A percentile compares a stretch with the other conserved stretches of the same genome.
phyloP scores from a whole-genome alignment of 2,329 filamentous ascomycete genomes.

The Ascosphaera apis region DNA sequence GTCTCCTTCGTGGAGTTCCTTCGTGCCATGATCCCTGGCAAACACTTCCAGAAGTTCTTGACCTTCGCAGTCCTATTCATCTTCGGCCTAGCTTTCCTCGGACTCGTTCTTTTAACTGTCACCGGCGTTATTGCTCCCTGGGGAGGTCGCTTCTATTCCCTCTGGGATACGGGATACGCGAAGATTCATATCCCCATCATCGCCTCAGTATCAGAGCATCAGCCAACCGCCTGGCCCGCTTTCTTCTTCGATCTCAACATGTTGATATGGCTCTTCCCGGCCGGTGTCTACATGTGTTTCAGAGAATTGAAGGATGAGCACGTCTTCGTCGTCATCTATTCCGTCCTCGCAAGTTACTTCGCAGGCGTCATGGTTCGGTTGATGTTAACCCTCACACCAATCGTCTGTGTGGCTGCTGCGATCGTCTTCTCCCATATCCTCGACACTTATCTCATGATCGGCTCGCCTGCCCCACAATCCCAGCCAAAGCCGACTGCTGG shows the following conservation, averaged over 20 bases:
- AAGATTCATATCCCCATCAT: conserved; percentile 99
- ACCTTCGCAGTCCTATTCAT: conserved; percentile 50
- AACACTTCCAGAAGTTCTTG: conserved; percentile 84
- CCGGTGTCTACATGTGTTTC: conserved; percentile 96
- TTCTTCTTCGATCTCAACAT: conserved; percentile 99
- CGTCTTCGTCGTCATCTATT: conserved; percentile 92
- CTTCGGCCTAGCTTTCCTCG: conserved; percentile 48
- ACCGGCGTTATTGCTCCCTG: conserved; percentile 87
- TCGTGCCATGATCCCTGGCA: conserved; percentile 64
- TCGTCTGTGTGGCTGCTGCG: conserved; percentile 85
- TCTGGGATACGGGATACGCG: conserved; percentile 96
- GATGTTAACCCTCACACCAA: conserved; percentile 90
- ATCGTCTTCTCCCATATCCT: conserved; percentile 71
- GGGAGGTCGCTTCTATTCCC: conserved; percentile 96
- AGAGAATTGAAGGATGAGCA: conserved; percentile 83
- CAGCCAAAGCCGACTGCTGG: conserved; percentile 20
- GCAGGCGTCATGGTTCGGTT: conserved; percentile 97
- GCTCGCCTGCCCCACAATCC: conserved; percentile 34
- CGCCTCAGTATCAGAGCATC: conserved; percentile 97
- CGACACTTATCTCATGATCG: conserved; percentile 55
- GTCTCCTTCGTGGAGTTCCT: conserved; percentile 83
- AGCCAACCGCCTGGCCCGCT: conserved; percentile 94
- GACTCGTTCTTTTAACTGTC: conserved; percentile 62
- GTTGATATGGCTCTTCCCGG: conserved; percentile 97
- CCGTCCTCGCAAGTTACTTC: conserved; percentile 93